A percentile compares a stretch with the other conserved stretches of the same genome.
Conservation (phyloP, 331 rosid genomes). For the Telfairia occidentalis region DNA sequence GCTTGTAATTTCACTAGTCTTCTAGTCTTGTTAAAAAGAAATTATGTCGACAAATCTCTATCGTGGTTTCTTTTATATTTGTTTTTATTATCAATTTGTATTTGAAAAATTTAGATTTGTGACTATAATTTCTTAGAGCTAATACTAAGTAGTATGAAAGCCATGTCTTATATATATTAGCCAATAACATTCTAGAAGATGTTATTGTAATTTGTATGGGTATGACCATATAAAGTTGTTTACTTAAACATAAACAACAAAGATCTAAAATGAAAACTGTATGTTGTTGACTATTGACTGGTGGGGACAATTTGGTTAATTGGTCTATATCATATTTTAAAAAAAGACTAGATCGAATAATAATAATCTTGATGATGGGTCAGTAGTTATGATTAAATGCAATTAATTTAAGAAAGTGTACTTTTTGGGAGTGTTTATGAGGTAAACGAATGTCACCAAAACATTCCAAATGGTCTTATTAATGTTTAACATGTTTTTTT, state of each 20-base stretch:
- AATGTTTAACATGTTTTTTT: neutral
- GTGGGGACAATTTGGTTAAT: constrained; percentile 7
- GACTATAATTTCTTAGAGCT: neutral
- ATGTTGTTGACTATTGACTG: neutral
- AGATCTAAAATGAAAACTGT: neutral
- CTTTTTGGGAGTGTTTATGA: neutral
- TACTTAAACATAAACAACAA: neutral
- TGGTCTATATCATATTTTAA: neutral
- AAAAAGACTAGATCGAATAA: neutral
- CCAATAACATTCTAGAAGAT: neutral
- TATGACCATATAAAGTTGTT: too few relatives aligned
- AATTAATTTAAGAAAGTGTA: neutral
- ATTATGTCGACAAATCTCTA: too few relatives aligned
- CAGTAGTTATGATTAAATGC: constrained; percentile 8
- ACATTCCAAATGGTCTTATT: neutral
- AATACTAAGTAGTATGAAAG: neutral
- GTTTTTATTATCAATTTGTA: neutral
- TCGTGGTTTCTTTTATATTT: neutral
- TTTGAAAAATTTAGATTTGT: neutral
- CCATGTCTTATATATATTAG: neutral
- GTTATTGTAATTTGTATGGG: neutral
- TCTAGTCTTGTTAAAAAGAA: too few relatives aligned
- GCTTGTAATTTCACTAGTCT: too few relatives aligned
- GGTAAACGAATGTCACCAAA: neutral
- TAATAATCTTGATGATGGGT: constrained; percentile 2